Evolutionary conservation across 805 yeast species (phyloP).

Genomic region (Yamadazyma tumulicola): DNA sequence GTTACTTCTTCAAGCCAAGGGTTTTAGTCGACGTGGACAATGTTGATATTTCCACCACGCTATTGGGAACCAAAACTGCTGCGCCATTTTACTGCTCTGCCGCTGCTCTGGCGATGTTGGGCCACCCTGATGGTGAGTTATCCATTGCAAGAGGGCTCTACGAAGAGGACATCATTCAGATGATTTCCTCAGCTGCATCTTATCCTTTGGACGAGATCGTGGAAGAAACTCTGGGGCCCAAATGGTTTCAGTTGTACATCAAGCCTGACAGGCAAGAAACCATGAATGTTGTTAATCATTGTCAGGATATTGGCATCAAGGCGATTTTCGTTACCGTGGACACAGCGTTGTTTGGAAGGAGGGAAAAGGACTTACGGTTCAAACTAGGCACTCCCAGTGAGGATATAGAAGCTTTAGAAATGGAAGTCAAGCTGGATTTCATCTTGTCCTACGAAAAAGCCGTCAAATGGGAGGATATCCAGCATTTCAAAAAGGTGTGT

Average conservation of each 20-base stretch:
- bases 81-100: conserved; percentile 33
- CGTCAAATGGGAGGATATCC: conserved; percentile 28
- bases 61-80: conserved; percentile 18
- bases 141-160: conserved; percentile 21
- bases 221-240: conserved; percentile 25
- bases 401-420: conserved; percentile 2
- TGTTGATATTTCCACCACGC: conserved; percentile 15
- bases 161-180: conserved; percentile 27
- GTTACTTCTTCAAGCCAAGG: conserved; percentile 80
- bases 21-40: conserved; percentile 51
- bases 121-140: conserved; percentile 25
- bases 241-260: conserved; percentile 31
- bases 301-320: conserved; percentile 23
- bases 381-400: conserved; percentile 7
- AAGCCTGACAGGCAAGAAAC: conserved; percentile 7
- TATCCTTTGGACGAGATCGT: conserved; percentile 23
- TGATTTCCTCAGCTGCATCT: conserved; percentile 27
- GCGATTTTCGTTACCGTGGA: conserved; percentile 33
- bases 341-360: conserved; percentile 32
- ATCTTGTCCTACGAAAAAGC: conserved; percentile 7
- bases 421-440: conserved; percentile 14
- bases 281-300: conserved; percentile 19
- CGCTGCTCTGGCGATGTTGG: conserved; percentile 26
- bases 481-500: too few species aligned
- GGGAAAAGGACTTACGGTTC: conserved; percentile 40